Evolutionary conservation across 2,329 filamentous ascomycete genomes (phyloP).

Genomic region (Trichoderma sp.): DNA sequence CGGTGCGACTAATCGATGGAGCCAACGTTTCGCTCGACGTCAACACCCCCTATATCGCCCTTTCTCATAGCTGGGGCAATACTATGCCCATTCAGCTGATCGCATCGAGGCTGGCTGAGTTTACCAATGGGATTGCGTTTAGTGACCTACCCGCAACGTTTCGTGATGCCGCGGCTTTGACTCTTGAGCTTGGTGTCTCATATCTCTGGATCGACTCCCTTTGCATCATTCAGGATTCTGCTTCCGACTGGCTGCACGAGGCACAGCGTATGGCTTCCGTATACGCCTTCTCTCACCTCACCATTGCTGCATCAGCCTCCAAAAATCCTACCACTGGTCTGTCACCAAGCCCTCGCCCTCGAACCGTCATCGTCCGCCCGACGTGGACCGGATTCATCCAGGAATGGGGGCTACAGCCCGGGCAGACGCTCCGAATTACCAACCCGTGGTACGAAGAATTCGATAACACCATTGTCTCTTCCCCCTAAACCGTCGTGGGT

Average conservation of each 20-base stretch:
- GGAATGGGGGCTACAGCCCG: background rate
- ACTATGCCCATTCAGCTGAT: background rate
- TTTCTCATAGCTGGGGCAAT: slow-evolving; percentile 5
- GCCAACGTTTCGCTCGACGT: background rate
- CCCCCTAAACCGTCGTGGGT: background rate
- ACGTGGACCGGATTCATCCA: background rate
- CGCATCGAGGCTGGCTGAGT: background rate
- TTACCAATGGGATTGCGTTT: background rate
- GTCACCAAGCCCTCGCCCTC: background rate
- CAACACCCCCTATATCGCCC: background rate
- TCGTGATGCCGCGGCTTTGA: background rate
- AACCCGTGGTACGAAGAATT: slow-evolving; percentile 7
- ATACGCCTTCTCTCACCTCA: slow-evolving; percentile 3
- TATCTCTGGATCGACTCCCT: slow-evolving; percentile 14
- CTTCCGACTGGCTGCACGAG: slow-evolving; percentile 7
- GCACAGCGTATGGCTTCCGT: slow-evolving; percentile 10
- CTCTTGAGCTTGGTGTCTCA: background rate
- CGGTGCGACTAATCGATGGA: background rate
- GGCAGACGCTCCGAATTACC: background rate
- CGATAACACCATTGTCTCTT: background rate
- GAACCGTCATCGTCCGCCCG: slow-evolving; percentile 1
- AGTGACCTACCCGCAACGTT: background rate
- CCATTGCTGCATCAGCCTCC: slow-evolving; percentile 3
- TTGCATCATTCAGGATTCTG: slow-evolving; percentile 1
- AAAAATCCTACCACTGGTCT: background rate